Evolutionary conservation across 257 asterid genomes (phyloP).

Genomic region (Solanum ossicruentum): DNA sequence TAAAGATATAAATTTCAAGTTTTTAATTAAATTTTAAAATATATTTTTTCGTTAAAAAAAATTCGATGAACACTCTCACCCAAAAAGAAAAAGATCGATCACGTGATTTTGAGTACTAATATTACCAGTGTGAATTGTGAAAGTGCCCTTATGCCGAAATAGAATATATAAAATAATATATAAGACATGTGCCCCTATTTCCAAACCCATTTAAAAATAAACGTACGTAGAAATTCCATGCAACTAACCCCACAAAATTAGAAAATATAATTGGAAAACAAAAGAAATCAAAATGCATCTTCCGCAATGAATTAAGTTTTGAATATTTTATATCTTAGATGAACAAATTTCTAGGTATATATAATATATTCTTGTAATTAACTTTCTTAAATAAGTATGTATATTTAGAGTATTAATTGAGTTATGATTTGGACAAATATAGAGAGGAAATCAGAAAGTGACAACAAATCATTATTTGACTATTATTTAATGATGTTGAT

Average conservation of each 20-base stretch:
- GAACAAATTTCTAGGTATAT: no score
- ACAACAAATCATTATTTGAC: neutral
- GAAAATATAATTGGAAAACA: neutral
- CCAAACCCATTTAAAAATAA: neutral
- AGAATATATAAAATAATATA: neutral
- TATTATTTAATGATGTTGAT: neutral
- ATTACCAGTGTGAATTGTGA: neutral
- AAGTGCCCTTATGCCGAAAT: neutral
- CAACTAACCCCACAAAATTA: neutral
- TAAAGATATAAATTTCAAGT: neutral
- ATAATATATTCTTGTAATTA: neutral
- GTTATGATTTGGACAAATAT: neutral
- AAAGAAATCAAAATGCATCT: neutral
- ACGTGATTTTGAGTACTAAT: neutral
- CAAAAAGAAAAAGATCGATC: neutral
- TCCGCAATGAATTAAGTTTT: neutral
- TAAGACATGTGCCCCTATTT: neutral
- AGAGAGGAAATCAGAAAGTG: neutral
- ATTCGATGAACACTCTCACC: no score
- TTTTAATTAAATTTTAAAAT: neutral
- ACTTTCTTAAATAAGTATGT: neutral
- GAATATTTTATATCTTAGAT: neutral
- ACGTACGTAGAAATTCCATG: neutral
- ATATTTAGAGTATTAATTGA: neutral
- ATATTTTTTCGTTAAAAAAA: no score